Evolutionary conservation across 495 filamentous ascomycete species (phyloP).

Genomic region (Parathielavia hyrcaniae): DNA sequence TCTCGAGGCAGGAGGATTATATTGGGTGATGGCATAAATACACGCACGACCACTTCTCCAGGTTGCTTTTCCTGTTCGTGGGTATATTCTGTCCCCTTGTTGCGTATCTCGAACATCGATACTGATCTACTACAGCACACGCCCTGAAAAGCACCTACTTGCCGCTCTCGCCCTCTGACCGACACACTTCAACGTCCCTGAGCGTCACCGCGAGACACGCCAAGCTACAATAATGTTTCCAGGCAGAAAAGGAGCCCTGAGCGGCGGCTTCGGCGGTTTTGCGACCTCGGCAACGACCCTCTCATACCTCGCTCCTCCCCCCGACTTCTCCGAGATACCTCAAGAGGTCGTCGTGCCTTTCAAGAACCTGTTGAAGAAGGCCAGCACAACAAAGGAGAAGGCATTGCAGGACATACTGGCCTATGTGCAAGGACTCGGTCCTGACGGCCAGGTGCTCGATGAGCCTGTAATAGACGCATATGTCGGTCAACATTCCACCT

Average conservation of each 20-base stretch:
- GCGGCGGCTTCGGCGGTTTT: slow-evolving; percentile 34
- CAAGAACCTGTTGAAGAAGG: slow-evolving; percentile 89
- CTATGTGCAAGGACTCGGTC: slow-evolving; percentile 48
- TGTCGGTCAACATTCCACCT: slow-evolving; percentile 50
- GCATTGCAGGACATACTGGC: slow-evolving; percentile 78
- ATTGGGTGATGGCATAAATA: too few species aligned
- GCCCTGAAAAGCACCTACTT: too few species aligned
- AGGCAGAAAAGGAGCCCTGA: background rate
- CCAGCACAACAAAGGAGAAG: slow-evolving; percentile 86
- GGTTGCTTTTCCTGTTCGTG: too few species aligned
- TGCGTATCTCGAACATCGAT: too few species aligned
- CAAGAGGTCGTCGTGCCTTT: slow-evolving; percentile 81
- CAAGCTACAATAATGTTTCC: slow-evolving; percentile 5
- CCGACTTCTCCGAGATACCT: slow-evolving; percentile 68
- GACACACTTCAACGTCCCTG: background rate
- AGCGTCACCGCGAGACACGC: background rate
- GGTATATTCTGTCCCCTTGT: too few species aligned
- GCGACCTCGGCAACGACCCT: slow-evolving; percentile 45
- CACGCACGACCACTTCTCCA: too few species aligned
- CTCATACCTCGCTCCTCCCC: slow-evolving; percentile 82
- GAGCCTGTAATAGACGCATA: slow-evolving; percentile 77
- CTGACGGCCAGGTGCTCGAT: slow-evolving; percentile 54
- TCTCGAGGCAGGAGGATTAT: too few species aligned
- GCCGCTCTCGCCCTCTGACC: background rate
- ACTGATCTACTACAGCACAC: too few species aligned